Percentiles rank a stretch among this genome's conserved stretches.
These are phyloP conservation scores for Colletotrichum viniferum DNA, from an alignment of 2,329 filamentous ascomycete species.

Conservation along the genomic window DNA sequence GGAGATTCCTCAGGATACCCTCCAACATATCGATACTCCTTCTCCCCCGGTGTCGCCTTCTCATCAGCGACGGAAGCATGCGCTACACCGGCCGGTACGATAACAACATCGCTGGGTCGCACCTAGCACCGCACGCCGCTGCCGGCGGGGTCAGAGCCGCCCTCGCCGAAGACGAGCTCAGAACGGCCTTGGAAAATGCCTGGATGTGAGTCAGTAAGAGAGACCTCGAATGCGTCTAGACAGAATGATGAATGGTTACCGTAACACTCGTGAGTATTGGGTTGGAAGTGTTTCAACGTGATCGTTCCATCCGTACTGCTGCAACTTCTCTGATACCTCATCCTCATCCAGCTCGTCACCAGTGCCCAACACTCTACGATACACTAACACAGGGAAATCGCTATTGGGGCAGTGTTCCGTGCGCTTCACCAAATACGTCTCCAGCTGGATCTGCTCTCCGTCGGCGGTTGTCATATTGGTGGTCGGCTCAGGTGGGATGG, in stretches of 20 bases:
- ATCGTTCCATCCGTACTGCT: constrained; percentile 25
- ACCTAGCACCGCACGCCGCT: constrained; percentile 21
- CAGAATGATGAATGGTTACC: neutral
- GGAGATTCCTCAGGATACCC: constrained; percentile 23
- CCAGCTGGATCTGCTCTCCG: neutral
- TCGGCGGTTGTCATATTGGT: neutral
- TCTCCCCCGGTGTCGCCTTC: neutral
- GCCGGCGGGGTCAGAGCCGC: constrained; percentile 8
- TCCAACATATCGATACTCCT: constrained; percentile 26
- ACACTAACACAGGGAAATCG: constrained; percentile 25
- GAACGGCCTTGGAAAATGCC: constrained; percentile 27
- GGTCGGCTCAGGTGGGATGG: neutral
- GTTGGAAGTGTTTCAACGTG: constrained; percentile 27
- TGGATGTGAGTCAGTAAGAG: neutral
- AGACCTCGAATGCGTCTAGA: fast-evolving
- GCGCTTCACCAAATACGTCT: neutral
- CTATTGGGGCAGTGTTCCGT: constrained; percentile 21
- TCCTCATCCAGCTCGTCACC: constrained; percentile 10
- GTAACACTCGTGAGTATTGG: constrained; percentile 28
- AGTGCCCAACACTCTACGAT: constrained; percentile 21
- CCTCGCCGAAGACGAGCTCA: constrained; percentile 24
- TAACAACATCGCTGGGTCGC: constrained; percentile 24
- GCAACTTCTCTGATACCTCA: constrained; percentile 16
- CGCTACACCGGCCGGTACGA: constrained; percentile 25
- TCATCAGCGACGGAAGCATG: constrained; percentile 16